Evolutionary conservation across 371 early-diverging fungal genomes (phyloP).

Genomic region (Rhizomucor pusillus): DNA sequence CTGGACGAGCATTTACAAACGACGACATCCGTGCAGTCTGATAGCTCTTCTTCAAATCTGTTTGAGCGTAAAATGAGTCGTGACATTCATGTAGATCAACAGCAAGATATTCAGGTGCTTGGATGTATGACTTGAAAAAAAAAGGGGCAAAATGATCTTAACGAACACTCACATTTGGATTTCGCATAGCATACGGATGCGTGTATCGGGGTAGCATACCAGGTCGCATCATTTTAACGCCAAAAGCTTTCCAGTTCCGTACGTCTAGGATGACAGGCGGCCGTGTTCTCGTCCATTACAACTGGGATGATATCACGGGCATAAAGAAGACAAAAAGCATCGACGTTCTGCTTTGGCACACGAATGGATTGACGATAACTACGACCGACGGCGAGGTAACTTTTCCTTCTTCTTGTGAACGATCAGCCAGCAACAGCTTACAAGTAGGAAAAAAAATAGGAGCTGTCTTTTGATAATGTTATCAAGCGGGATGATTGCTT

Average conservation of each 20-base stretch:
- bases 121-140: slow-evolving; percentile 11
- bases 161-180: neutral
- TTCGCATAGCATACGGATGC: slow-evolving; percentile 27
- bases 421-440: neutral
- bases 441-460: slow-evolving; percentile 6
- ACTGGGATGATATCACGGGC: slow-evolving; percentile 29
- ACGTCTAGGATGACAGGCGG: slow-evolving; percentile 38
- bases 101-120: slow-evolving; percentile 5
- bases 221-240: slow-evolving; percentile 23
- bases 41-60: slow-evolving; percentile 1
- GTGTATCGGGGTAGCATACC: slow-evolving; percentile 33
- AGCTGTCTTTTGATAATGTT: slow-evolving; percentile 37
- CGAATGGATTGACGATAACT: slow-evolving; percentile 31
- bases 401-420: neutral
- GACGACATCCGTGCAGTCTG: neutral
- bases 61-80: slow-evolving; percentile 13
- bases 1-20: slow-evolving; percentile 17
- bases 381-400: slow-evolving; percentile 24
- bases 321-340: slow-evolving; percentile 37
- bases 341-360: slow-evolving; percentile 35
- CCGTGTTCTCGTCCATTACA: slow-evolving; percentile 30
- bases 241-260: slow-evolving; percentile 26
- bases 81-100: neutral
- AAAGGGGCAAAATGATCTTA: too few species aligned
- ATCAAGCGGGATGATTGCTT: slow-evolving; percentile 41